Base-by-base conservation (phyloP, 202 grass and related monocot genomes). In the Musa balbisiana region DNA sequence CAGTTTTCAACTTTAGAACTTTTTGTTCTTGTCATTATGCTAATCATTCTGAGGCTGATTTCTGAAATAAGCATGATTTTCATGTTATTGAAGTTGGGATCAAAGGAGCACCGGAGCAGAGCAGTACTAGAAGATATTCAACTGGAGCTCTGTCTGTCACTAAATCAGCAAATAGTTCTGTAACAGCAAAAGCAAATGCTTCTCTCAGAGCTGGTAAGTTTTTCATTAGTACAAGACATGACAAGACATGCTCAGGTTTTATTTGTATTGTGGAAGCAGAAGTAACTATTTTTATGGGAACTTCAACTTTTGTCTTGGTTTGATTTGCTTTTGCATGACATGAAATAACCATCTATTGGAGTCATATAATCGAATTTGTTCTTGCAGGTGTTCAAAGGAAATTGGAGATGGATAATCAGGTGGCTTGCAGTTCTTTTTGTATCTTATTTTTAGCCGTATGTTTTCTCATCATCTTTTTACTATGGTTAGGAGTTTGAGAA, bases 321-420 rank as follows among this genome's bases (percentile, higher is more conserved):
- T 27, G 26, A 27, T 27, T 27, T 27, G 26, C 2, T 27, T 26
- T 27, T 27, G 26, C 26, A 2, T 43, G 33, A 43, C 33, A 43
- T 43, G 4, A 43, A 43, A 6, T 43, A 33, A 43, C 33, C 33
- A 43, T 5, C 33, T 43, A 15, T 25, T 27, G 22, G 63, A 65
- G 23, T 27, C 63, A 11, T 29, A 65, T 29, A 1, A 27, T 65
- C 21, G 5, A 6, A 43, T 24, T 65, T 65, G 23, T 26, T 25
- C 3, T 73, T 77, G 25, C 76, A 98, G 94, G 87, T 76, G 91
- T 87, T 29, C 94, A 93, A 83, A 86, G 94, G 80, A 98, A 98
- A 86, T 87, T 98, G 81, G 82, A 92, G 63, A 79, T 98, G 81
- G 94, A 94, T 69, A 88, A 85, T n/a, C 94, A 86, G 80, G 85